phyloP scores from a whole-genome alignment of 2,329 filamentous ascomycete species.

The Calonectria leucothoes region DNA sequence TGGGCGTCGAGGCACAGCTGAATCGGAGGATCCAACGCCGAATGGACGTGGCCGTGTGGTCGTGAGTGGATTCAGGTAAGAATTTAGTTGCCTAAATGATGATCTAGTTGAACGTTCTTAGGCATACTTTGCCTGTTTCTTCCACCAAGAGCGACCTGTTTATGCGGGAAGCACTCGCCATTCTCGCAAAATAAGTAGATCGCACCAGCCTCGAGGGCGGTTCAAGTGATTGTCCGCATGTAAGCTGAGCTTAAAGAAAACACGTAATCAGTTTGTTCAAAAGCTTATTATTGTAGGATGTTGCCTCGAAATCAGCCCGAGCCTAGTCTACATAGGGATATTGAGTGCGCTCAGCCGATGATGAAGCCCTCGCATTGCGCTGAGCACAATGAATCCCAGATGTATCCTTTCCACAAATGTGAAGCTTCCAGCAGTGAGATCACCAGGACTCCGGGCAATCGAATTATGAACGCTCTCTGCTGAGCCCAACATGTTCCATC shows the following conservation, averaged over 20 bases:
- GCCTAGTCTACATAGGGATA: background rate
- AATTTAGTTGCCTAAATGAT: background rate
- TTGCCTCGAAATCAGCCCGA: background rate
- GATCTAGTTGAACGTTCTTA: background rate
- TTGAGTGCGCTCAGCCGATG: background rate
- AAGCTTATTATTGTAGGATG: background rate
- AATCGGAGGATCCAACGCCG: background rate
- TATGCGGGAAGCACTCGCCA: background rate
- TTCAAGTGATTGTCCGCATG: background rate
- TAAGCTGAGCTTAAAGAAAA: background rate
- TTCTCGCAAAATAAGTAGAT: background rate
- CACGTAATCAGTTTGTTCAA: background rate
- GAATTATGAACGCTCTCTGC: background rate
- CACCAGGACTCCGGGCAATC: background rate
- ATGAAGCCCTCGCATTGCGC: background rate
- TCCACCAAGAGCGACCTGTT: background rate
- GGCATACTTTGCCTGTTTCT: background rate
- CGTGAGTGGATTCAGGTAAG: too few relatives aligned
- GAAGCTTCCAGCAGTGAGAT: accelerated
- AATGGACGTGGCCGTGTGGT: background rate
- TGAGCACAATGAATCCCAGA: background rate
- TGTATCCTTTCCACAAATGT: background rate
- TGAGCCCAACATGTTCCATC: background rate
- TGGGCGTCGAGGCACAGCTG: background rate
- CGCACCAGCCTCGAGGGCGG: background rate